Conservation (phyloP, 148 eudicot genomes). For the Oxyria digyna region DNA sequence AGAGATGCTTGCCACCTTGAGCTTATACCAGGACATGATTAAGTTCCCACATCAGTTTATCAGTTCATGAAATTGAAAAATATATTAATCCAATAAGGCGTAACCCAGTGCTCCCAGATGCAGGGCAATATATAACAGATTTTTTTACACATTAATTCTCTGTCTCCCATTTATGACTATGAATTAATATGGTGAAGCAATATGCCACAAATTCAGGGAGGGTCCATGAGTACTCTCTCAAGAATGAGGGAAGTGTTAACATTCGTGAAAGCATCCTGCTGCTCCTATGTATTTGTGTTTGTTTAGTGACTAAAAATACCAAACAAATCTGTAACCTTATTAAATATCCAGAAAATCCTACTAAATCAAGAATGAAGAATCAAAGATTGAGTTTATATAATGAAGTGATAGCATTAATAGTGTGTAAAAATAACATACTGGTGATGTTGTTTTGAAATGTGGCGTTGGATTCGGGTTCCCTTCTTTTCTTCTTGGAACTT, state of each 20-base stretch:
- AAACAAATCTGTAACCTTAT: too few species aligned
- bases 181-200: too few species aligned
- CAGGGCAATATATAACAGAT: too few species aligned
- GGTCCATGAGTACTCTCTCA: too few species aligned
- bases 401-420: neutral
- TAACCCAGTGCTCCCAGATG: neutral
- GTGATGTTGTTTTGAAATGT: neutral
- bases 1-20: neutral
- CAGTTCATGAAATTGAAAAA: neutral
- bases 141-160: too few species aligned
- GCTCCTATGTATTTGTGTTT: too few species aligned
- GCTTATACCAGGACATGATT: neutral
- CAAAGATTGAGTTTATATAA: neutral
- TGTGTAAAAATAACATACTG: neutral
- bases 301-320: too few species aligned
- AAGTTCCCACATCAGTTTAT: neutral
- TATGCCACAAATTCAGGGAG: too few species aligned
- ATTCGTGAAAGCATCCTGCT: too few species aligned
- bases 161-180: too few species aligned
- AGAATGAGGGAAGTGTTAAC: too few species aligned
- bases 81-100: too few species aligned
- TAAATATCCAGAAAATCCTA: neutral
- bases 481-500: neutral
- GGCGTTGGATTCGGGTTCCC: neutral
- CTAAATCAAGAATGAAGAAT: neutral